These are phyloP conservation scores for Aureobasidium sp. DNA, from an alignment of 2,329 filamentous ascomycete genomes.

Conservation along the genomic window DNA sequence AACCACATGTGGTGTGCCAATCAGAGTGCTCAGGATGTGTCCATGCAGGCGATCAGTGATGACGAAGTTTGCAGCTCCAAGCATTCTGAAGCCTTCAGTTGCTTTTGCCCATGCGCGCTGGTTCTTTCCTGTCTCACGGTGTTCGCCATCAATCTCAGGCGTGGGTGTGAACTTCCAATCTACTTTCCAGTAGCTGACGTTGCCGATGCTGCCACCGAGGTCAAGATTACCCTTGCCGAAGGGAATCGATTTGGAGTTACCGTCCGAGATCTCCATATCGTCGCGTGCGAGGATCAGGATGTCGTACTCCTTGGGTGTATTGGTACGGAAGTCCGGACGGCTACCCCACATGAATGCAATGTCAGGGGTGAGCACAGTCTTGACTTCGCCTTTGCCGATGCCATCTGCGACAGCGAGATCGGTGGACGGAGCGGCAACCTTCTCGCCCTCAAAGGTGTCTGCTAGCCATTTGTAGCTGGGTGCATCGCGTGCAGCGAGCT, in stretches of 20 bases:
- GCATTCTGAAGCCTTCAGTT: constrained; percentile 5
- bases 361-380: constrained; percentile 3
- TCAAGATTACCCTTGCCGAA: constrained; percentile 8
- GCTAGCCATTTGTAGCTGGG: constrained; percentile 3
- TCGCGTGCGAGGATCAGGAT: constrained; percentile 9
- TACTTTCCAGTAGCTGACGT: constrained; percentile 10
- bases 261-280: constrained; percentile 1
- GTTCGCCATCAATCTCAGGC: neutral
- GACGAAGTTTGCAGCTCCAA: constrained; percentile 9
- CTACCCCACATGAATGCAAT: constrained; percentile 10
- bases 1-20: constrained; percentile 5
- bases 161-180: constrained; percentile 10
- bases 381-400: constrained; percentile 5
- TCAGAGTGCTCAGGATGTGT: constrained; percentile 9
- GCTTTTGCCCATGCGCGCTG: constrained; percentile 10
- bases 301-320: constrained; percentile 7
- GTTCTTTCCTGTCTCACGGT: constrained; percentile 5
- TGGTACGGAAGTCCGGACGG: constrained; percentile 5
- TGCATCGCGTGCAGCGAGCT: constrained; percentile 1
- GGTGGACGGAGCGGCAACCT: neutral
- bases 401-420: neutral
- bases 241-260: neutral
- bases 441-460: constrained; percentile 5
- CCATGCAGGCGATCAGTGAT: constrained; percentile 11
- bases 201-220: constrained; percentile 4